Evolutionary conservation across 2,329 filamentous ascomycete genomes (phyloP).

Genomic region (Pestalotiopsis sp.): DNA sequence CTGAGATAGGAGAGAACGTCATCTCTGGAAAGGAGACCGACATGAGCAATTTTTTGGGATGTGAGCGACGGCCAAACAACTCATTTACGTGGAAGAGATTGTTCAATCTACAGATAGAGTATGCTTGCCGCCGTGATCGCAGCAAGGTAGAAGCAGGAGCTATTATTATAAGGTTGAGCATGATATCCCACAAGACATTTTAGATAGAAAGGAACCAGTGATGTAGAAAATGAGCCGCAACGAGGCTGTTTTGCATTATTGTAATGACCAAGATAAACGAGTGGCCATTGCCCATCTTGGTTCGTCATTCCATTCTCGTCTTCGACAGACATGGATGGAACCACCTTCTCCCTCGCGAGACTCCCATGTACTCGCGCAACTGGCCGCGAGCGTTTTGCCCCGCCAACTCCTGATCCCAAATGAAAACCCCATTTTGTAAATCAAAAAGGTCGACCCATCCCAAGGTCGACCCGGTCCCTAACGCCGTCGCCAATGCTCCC

Average conservation of each 20-base stretch:
- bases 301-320: background rate
- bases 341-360: background rate
- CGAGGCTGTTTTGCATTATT: background rate
- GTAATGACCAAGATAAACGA: background rate
- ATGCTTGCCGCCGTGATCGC: no score
- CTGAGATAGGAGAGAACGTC: background rate
- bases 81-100: no score
- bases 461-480: background rate
- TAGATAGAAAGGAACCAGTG: background rate
- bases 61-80: background rate
- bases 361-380: background rate
- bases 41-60: background rate
- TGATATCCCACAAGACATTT: background rate
- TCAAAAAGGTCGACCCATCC: background rate
- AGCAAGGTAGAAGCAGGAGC: no score
- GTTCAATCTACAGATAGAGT: no score
- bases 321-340: background rate
- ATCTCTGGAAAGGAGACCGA: background rate
- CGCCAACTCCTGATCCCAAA: background rate
- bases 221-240: background rate
- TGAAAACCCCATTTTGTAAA: background rate
- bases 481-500: constrained; percentile 13
- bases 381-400: background rate
- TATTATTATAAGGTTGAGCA: background rate
- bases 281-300: background rate